Conservation (phyloP, 805 yeast genomes). For the Candida tibetensis region DNA sequence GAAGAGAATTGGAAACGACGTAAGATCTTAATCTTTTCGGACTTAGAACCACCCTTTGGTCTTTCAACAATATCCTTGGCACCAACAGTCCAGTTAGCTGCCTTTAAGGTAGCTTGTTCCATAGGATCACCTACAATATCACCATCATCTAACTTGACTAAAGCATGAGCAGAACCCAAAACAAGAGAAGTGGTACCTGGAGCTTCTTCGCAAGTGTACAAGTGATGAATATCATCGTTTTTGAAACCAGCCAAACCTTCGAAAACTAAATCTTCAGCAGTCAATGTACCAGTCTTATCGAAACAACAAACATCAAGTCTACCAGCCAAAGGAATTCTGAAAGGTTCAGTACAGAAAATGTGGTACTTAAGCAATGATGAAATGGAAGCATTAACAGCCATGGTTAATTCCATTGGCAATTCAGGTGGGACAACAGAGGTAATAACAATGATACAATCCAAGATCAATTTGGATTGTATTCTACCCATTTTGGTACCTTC, state of each 20-base stretch:
- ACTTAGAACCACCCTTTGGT: conserved; percentile 19
- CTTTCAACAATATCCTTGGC: conserved; percentile 68
- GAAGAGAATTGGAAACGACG: conserved; percentile 98
- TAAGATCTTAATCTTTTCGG: conserved; percentile 61
- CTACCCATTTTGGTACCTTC: conserved; percentile 97
- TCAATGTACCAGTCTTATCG: conserved; percentile 96
- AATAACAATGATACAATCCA: conserved; percentile 92
- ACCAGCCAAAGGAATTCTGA: conserved; percentile 96
- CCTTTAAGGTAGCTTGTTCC: conserved; percentile 94
- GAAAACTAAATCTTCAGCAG: conserved; percentile 93
- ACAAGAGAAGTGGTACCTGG: conserved; percentile 68
- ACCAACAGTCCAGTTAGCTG: conserved; percentile 82
- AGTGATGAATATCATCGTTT: conserved; percentile 48
- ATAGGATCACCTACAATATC: conserved; percentile 98
- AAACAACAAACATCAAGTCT: conserved; percentile 98
- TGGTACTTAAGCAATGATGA: conserved; percentile 83
- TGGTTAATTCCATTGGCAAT: conserved; percentile 96
- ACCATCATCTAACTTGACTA: conserved; percentile 92
- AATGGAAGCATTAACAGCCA: conserved; percentile 94
- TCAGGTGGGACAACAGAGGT: conserved; percentile 99
- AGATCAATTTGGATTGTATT: conserved; percentile 85
- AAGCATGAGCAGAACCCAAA: conserved; percentile 94
- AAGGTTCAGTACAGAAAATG: conserved; percentile 97
- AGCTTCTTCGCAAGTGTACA: conserved; percentile 57
- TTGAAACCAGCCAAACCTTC: conserved; percentile 92